Percentiles rank a stretch among this genome's conserved stretches.
Conservation (phyloP, 192 early-diverging fungal genomes). For the Funneliformis geosporum region DNA sequence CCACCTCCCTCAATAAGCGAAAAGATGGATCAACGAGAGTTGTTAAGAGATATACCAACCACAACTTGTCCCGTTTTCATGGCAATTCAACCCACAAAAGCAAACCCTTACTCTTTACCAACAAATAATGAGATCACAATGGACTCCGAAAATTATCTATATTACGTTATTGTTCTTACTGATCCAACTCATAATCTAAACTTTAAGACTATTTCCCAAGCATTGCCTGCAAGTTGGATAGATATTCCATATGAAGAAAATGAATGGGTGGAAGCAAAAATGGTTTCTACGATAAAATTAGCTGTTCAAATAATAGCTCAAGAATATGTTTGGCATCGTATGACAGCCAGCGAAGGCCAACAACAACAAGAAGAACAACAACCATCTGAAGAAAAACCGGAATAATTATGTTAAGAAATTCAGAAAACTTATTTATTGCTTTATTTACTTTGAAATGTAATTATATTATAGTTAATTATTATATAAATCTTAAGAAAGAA, state of each 20-base stretch:
- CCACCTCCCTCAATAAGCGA: slow-evolving; percentile 34
- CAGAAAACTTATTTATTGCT: neutral
- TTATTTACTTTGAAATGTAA: neutral
- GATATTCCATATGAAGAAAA: slow-evolving; percentile 64
- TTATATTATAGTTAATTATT: neutral
- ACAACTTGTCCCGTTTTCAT: slow-evolving; percentile 61
- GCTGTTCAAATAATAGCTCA: slow-evolving; percentile 57
- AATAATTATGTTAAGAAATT: neutral
- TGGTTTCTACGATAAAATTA: slow-evolving; percentile 50
- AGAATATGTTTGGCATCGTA: slow-evolving; percentile 66
- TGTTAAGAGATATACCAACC: slow-evolving; percentile 37
- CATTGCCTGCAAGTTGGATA: slow-evolving; percentile 54
- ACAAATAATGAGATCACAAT: neutral
- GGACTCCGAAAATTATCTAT: slow-evolving; percentile 38
- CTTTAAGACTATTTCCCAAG: slow-evolving; percentile 57
- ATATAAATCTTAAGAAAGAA: neutral
- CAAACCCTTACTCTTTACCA: slow-evolving; percentile 35
- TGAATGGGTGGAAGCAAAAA: slow-evolving; percentile 65
- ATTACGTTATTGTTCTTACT: slow-evolving; percentile 48
- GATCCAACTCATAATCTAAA: slow-evolving; percentile 57
- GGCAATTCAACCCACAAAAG: slow-evolving; percentile 57
- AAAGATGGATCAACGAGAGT: slow-evolving; percentile 19
- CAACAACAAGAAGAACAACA: neutral
- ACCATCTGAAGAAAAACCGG: neutral
- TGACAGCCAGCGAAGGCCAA: slow-evolving; percentile 48